Conservation (phyloP, 352 stramenopile species). For the Pythium pectinolyticum region DNA sequence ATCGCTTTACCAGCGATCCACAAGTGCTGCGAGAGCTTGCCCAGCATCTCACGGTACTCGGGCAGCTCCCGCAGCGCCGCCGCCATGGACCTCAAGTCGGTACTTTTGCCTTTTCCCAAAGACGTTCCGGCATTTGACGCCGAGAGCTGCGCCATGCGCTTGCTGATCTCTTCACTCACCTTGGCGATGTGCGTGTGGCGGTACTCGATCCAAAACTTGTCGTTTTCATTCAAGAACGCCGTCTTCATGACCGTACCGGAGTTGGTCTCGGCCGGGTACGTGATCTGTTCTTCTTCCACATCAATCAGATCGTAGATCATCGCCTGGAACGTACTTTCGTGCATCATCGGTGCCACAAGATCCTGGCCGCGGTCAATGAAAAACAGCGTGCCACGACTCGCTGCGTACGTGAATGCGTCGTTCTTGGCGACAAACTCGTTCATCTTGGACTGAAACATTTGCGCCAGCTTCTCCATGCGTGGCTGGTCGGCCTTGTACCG, state of each 20-base stretch:
- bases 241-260: constrained; percentile 80
- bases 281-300: constrained; percentile 94
- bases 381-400: constrained; percentile 90
- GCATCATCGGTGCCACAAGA: constrained; percentile 94
- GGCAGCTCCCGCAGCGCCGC: constrained; percentile 91
- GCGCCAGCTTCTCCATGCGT: constrained; percentile 87
- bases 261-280: constrained; percentile 88
- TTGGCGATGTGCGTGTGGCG: constrained; percentile 95
- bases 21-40: constrained; percentile 94
- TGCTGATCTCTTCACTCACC: constrained; percentile 79
- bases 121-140: constrained; percentile 80
- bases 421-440: constrained; percentile 94
- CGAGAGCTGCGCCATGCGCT: constrained; percentile 71
- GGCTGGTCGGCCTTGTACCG: constrained; percentile 84
- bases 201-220: constrained; percentile 96
- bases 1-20: constrained; percentile 94
- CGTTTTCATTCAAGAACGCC: constrained; percentile 96
- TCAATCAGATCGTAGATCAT: constrained; percentile 96
- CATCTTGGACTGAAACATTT: constrained; percentile 94
- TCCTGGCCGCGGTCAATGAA: constrained; percentile 95
- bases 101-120: constrained; percentile 75
- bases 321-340: constrained; percentile 97
- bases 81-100: constrained; percentile 92
- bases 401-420: constrained; percentile 88
- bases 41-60: constrained; percentile 94